Evolutionary conservation across 2,329 filamentous ascomycete species (phyloP).

Genomic region (Pestalotiopsis sp.): DNA sequence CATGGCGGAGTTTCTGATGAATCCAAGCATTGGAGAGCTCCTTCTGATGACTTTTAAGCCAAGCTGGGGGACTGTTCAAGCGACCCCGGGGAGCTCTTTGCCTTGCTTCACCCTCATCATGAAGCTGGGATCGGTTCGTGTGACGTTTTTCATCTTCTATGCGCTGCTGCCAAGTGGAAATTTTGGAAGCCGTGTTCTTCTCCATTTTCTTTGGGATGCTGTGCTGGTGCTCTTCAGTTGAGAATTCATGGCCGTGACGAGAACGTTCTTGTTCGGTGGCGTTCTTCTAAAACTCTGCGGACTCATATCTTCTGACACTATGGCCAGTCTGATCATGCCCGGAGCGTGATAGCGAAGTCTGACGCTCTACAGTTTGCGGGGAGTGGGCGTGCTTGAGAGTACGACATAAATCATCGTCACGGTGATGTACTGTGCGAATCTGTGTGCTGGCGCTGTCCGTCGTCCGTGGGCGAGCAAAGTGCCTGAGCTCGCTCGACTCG

Average conservation of each 20-base stretch:
- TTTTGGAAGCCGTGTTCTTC: not conserved
- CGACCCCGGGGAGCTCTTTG: slow-evolving; percentile 20
- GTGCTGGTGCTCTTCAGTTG: not conserved
- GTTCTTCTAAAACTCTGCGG: slow-evolving; percentile 7
- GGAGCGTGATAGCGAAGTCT: not conserved
- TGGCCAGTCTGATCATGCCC: not conserved
- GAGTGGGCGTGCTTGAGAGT: too few species aligned
- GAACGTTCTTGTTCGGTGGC: slow-evolving; percentile 3
- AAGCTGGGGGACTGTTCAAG: slow-evolving; percentile 29
- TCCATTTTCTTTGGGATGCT: not conserved
- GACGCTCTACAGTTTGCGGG: not conserved
- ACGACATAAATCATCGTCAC: not conserved
- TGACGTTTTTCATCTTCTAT: slow-evolving; percentile 2
- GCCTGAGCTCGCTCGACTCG: not conserved
- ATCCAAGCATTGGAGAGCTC: slow-evolving; percentile 22
- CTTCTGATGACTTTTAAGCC: slow-evolving; percentile 30
- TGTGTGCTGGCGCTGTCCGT: not conserved
- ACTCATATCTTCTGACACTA: not conserved
- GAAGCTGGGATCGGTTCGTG: not conserved
- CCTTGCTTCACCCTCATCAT: slow-evolving; percentile 8
- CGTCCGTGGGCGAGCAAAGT: not conserved
- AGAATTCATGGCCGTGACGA: not conserved
- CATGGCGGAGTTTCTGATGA: slow-evolving; percentile 23
- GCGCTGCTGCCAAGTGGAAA: not conserved
- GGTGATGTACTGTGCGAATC: not conserved